These are phyloP conservation scores for Chalaropsis thielavioides DNA, from an alignment of 2,329 filamentous ascomycete species.

Conservation along the genomic window DNA sequence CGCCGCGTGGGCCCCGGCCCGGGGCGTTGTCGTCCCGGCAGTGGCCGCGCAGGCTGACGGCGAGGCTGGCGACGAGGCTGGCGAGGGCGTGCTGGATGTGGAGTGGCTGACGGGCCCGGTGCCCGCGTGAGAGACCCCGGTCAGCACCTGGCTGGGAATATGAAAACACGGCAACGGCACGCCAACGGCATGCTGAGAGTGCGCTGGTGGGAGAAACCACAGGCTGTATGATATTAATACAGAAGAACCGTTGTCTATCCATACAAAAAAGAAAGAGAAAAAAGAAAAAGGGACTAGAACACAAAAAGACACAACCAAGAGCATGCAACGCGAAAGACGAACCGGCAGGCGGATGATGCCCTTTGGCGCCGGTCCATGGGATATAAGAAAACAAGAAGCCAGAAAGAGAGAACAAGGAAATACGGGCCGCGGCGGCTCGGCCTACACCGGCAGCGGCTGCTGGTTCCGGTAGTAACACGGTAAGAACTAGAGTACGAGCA, in stretches of 20 bases:
- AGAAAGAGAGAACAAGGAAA: background rate
- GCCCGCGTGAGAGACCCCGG: slow-evolving; percentile 17
- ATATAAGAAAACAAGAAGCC: background rate
- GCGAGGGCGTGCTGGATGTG: slow-evolving; percentile 24
- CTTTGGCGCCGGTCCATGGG: background rate
- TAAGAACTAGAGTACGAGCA: slow-evolving; percentile 33
- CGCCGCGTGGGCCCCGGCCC: slow-evolving; percentile 39
- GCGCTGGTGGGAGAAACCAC: background rate
- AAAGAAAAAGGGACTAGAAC: background rate
- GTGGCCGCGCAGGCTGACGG: slow-evolving; percentile 19
- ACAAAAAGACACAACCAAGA: background rate
- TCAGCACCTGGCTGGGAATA: no score
- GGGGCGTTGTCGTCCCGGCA: slow-evolving; percentile 25
- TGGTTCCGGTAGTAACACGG: slow-evolving; percentile 46
- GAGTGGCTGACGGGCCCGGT: slow-evolving; percentile 28
- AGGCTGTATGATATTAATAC: background rate
- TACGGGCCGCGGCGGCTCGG: background rate
- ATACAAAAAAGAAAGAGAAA: background rate
- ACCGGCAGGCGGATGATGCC: background rate
- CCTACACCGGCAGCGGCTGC: slow-evolving; percentile 39
- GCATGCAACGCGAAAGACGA: background rate
- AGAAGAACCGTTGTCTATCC: background rate
- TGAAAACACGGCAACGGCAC: no score
- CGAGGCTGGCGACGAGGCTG: slow-evolving; percentile 11
- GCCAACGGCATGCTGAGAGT: no score